A percentile compares a stretch with the other conserved stretches of the same genome.
phyloP scores from a whole-genome alignment of 306 rosid species.

The Vicia sativa region DNA sequence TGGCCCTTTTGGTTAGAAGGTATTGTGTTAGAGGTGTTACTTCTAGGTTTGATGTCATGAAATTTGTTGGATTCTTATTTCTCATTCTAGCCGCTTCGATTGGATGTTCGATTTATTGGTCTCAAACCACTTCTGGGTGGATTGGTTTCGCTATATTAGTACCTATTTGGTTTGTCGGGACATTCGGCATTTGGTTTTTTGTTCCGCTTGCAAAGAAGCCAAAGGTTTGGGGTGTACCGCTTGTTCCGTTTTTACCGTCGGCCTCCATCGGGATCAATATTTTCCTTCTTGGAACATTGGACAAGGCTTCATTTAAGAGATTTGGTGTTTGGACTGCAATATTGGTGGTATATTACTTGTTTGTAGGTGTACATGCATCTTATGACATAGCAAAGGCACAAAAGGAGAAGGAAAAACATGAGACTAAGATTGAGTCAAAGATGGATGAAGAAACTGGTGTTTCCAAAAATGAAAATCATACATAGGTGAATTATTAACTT shows the following conservation, averaged over 20 bases:
- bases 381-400: conserved; percentile 58
- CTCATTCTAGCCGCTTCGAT: conserved; percentile 51
- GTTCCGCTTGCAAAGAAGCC: conserved; percentile 68
- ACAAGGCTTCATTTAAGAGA: conserved; percentile 54
- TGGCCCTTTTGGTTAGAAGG: conserved; percentile 64
- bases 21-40: conserved; percentile 57
- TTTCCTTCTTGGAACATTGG: conserved; percentile 82
- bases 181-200: conserved; percentile 51
- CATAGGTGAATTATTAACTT: background rate
- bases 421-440: background rate
- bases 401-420: conserved; percentile 1
- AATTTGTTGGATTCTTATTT: conserved; percentile 43
- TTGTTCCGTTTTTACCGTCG: conserved; percentile 74
- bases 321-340: conserved; percentile 57
- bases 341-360: conserved; percentile 53
- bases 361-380: conserved; percentile 67
- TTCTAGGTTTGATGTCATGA: conserved; percentile 22
- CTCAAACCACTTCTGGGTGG: conserved; percentile 33
- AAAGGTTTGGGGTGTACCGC: conserved; percentile 69
- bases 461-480: conserved; percentile 9
- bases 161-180: conserved; percentile 61
- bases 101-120: conserved; percentile 54
- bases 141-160: conserved; percentile 43
- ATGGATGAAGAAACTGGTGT: conserved; percentile 44
- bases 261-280: conserved; percentile 63